A percentile compares a stretch with the other conserved stretches of the same genome.
Conservation (phyloP, 495 filamentous ascomycete genomes). For the Penicillium ochrochloron region DNA sequence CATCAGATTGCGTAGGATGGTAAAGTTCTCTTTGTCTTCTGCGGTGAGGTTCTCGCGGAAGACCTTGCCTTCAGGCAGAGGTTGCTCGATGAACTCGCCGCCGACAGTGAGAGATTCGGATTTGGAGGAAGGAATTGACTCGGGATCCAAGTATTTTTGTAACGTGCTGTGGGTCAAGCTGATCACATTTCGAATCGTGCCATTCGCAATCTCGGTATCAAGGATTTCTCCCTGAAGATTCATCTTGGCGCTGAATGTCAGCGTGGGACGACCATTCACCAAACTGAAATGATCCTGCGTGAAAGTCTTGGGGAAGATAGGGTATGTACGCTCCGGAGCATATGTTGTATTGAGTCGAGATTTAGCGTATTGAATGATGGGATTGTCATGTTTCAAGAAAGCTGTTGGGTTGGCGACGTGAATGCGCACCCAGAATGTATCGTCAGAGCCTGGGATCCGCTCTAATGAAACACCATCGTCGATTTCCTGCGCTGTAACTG, state of each 20-base stretch:
- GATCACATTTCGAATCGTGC: conserved; percentile 71
- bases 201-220: conserved; percentile 72
- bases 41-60: conserved; percentile 32
- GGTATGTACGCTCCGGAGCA: conserved; percentile 68
- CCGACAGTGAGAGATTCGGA: conserved; percentile 43
- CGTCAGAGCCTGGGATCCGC: conserved; percentile 55
- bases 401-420: conserved; percentile 95
- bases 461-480: conserved; percentile 91
- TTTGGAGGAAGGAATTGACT: conserved; percentile 10
- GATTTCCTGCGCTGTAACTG: conserved; percentile 70
- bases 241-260: conserved; percentile 84
- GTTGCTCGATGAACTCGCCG: conserved; percentile 31
- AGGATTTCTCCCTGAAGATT: conserved; percentile 67
- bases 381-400: conserved; percentile 63
- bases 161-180: conserved; percentile 69
- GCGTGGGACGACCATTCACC: conserved; percentile 62
- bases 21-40: conserved; percentile 48
- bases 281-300: conserved; percentile 72
- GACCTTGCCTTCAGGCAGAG: conserved; percentile 11
- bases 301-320: conserved; percentile 70
- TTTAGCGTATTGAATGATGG: conserved; percentile 66
- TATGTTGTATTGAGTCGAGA: conserved; percentile 71
- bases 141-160: conserved; percentile 51
- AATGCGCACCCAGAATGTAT: conserved; percentile 78
- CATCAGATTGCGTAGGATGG: conserved; percentile 47